Base-by-base conservation (phyloP, 495 filamentous ascomycete species). In the Aspergillus sparsus region DNA sequence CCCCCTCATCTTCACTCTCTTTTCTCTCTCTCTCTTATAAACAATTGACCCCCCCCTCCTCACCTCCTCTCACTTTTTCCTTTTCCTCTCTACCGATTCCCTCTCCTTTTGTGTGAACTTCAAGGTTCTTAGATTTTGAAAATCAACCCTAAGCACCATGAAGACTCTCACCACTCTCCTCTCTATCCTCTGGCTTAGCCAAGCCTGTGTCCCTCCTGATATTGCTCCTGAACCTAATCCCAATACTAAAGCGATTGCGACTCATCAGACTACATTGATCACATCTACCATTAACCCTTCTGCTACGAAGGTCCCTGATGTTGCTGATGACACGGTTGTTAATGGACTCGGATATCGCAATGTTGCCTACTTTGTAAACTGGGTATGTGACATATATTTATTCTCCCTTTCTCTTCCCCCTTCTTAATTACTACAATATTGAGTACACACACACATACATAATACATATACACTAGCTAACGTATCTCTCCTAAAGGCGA, bases 291-390 rank as follows among this genome's bases (percentile, higher is more conserved):
- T 15, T 13, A 34, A 2, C 16, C 16, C 6, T 9, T 47, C 35
- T n/a, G 13, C 8, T 11, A 18, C 18, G 50, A 54, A 49, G 12
- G 18, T 21, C 16, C 44, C 39, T 42, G n/a, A 16, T 44, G 6
- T 52, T 7, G 1, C 39, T 33, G 27, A 44, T 12, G 10, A 18
- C 27, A 36, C 57, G 6, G 16, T 27, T 11, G 21, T 47, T n/a
- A 58, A 56, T 46, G 39, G 57, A 12, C 53, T 27, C 57, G 74
- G 83, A 54, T 89, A 85, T 69, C 84, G 83, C 61, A 81, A 86
- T 6, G 89, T 94, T 53, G 89, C 88, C 13, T 96, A 96, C 78
- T 96, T 87, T 63, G 89, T 91, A 55, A 93, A 96, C 75, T 94
- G 91, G 85, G 75, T 76, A 33, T 45, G 58, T 27, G 21, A 27